These are phyloP conservation scores for Saccharata proteae DNA, from an alignment of 2,329 filamentous ascomycete species.

Conservation along the genomic window DNA sequence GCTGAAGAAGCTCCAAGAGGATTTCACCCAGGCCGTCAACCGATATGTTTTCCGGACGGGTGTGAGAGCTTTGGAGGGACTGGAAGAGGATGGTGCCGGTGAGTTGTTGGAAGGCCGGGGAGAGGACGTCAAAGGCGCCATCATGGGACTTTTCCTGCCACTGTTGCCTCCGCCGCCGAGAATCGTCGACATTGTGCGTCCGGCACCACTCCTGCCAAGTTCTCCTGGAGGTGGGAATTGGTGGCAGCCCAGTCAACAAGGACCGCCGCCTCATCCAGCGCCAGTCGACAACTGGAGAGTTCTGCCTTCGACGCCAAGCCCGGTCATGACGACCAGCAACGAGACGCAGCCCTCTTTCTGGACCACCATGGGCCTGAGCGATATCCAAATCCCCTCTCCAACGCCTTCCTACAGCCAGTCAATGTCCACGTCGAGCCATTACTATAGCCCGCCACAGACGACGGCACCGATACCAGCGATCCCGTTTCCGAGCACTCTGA, in stretches of 20 bases:
- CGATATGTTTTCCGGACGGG: slow-evolving; percentile 90
- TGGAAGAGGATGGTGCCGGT: slow-evolving; percentile 92
- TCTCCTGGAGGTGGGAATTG: slow-evolving; percentile 61
- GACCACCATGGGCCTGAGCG: slow-evolving; percentile 64
- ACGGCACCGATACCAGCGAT: slow-evolving; percentile 63
- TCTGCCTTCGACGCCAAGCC: slow-evolving; percentile 75
- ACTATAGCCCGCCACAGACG: slow-evolving; percentile 68
- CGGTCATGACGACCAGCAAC: slow-evolving; percentile 53
- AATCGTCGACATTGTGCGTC: slow-evolving; percentile 79
- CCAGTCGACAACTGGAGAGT: slow-evolving; percentile 84
- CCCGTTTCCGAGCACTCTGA: slow-evolving; percentile 75
- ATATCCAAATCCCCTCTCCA: slow-evolving; percentile 62
- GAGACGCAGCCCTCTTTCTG: slow-evolving; percentile 66
- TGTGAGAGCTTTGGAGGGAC: slow-evolving; percentile 78
- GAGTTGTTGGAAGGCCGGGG: slow-evolving; percentile 85
- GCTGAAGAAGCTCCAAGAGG: slow-evolving; percentile 92
- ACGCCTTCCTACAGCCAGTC: slow-evolving; percentile 71
- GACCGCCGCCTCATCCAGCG: slow-evolving; percentile 53
- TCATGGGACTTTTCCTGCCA: slow-evolving; percentile 73
- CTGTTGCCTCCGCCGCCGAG: slow-evolving; percentile 79
- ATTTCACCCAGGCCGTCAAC: slow-evolving; percentile 94
- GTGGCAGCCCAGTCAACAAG: slow-evolving; percentile 59
- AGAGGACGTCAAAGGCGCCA: slow-evolving; percentile 81
- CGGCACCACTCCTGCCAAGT: slow-evolving; percentile 74
- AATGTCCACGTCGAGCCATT: slow-evolving; percentile 57